Conservation (phyloP, 2,329 filamentous ascomycete genomes). For the Botrytis deweyae region DNA sequence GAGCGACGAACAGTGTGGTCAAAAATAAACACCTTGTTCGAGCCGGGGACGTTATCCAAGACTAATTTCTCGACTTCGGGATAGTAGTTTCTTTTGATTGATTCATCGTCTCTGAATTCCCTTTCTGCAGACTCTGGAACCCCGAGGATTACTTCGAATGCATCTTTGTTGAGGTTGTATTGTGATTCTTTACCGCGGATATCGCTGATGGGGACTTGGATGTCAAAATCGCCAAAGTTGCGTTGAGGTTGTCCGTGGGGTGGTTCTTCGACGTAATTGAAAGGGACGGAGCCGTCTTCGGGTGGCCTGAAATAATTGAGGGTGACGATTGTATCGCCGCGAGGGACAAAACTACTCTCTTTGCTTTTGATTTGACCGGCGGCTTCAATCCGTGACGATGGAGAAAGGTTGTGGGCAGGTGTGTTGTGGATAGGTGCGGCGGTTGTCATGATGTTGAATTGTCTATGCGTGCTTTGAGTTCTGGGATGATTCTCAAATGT, state of each 20-base stretch:
- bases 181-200: conserved; percentile 67
- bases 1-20: conserved; percentile 84
- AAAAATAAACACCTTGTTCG: conserved; percentile 69
- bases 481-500: conserved; percentile 5
- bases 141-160: conserved; percentile 65
- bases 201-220: conserved; percentile 57
- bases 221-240: conserved; percentile 37
- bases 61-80: conserved; percentile 77
- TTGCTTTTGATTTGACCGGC: conserved; percentile 21
- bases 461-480: neutral
- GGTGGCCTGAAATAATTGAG: conserved; percentile 57
- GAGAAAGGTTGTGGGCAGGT: conserved; percentile 44
- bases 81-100: conserved; percentile 74
- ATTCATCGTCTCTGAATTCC: conserved; percentile 66
- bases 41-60: conserved; percentile 63
- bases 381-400: conserved; percentile 34
- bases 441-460: conserved; percentile 43
- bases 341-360: conserved; percentile 41
- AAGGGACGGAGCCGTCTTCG: conserved; percentile 52
- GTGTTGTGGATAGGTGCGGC: conserved; percentile 42
- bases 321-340: conserved; percentile 50
- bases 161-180: conserved; percentile 70
- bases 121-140: conserved; percentile 56
- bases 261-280: conserved; percentile 52
- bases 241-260: conserved; percentile 35